These are phyloP conservation scores for Diutina mesorugosa DNA, from an alignment of 1,139 yeast genomes.

Conservation along the genomic window DNA sequence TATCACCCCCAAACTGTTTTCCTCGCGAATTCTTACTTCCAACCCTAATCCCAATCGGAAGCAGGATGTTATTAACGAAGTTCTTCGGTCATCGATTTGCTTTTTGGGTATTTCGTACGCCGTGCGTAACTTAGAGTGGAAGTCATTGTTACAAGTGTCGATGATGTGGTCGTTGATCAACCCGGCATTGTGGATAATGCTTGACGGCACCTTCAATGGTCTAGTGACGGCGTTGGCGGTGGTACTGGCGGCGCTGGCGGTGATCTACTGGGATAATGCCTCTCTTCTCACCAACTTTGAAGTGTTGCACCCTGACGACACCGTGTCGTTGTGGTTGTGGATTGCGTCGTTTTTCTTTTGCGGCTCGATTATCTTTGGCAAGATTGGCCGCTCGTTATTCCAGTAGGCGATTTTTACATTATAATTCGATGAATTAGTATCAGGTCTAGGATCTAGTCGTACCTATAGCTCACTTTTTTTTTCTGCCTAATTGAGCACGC, in stretches of 20 bases:
- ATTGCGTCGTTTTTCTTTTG: conserved; percentile 55
- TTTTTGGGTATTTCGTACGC: conserved; percentile 79
- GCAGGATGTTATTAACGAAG: conserved; percentile 21
- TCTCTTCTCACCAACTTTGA: conserved; percentile 2
- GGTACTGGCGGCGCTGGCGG: conserved; percentile 14
- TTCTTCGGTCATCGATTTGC: conserved; percentile 52
- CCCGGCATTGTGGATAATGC: conserved; percentile 67
- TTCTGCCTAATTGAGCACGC: neutral
- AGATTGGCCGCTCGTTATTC: conserved; percentile 49
- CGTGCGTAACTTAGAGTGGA: conserved; percentile 70
- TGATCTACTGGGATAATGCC: conserved; percentile 20
- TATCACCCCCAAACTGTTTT: conserved; percentile 22
- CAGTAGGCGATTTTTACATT: neutral
- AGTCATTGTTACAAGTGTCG: conserved; percentile 63
- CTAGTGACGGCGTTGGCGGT: conserved; percentile 34
- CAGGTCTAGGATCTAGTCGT: neutral
- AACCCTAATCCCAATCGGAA: conserved; percentile 16
- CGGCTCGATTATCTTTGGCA: conserved; percentile 59
- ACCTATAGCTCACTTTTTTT: neutral
- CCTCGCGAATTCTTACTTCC: conserved; percentile 12
- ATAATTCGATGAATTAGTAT: neutral
- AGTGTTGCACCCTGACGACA: conserved; percentile 3
- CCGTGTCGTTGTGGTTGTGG: conserved; percentile 13
- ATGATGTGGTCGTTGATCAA: conserved; percentile 64
- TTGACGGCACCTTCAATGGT: conserved; percentile 67